These are phyloP conservation scores for Kazachstania sp. DNA, from an alignment of 1,139 yeast genomes.

Conservation along the genomic window DNA sequence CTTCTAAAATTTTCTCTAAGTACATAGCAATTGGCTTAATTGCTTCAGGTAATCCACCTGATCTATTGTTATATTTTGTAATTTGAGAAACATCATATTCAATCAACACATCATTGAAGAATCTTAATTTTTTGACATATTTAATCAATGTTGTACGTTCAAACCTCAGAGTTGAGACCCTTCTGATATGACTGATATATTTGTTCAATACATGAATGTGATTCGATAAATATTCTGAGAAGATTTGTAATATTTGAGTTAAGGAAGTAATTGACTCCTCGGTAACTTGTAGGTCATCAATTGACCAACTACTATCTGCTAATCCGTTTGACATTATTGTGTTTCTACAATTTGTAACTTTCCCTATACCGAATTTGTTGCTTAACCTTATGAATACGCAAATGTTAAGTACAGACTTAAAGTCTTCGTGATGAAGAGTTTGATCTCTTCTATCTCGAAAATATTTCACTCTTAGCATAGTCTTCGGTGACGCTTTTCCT, in stretches of 20 bases:
- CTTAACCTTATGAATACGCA: too few relatives aligned
- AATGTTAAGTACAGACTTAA: too few relatives aligned
- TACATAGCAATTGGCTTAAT: slow-evolving; percentile 20
- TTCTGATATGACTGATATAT: slow-evolving; percentile 26
- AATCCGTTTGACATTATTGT: slow-evolving; percentile 1
- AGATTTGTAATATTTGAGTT: slow-evolving; percentile 11
- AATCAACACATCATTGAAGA: slow-evolving; percentile 24
- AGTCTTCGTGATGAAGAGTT: too few relatives aligned
- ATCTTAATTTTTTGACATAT: slow-evolving; percentile 30
- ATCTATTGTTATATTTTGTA: slow-evolving; percentile 5
- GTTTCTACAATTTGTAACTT: too few relatives aligned
- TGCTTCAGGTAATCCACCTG: slow-evolving; percentile 4
- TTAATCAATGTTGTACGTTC: slow-evolving; percentile 31
- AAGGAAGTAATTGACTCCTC: slow-evolving; percentile 8
- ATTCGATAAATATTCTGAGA: slow-evolving; percentile 23
- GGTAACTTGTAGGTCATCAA: slow-evolving; percentile 6
- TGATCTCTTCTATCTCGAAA: too few relatives aligned
- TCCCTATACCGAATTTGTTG: too few relatives aligned
- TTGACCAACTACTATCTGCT: slow-evolving; percentile 5
- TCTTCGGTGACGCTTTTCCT: too few relatives aligned
- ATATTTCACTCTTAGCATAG: too few relatives aligned
- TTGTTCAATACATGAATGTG: slow-evolving; percentile 28
- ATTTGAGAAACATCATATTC: slow-evolving; percentile 8
- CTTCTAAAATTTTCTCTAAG: slow-evolving; percentile 24
- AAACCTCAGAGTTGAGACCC: slow-evolving; percentile 25